Evolutionary conservation across 495 filamentous ascomycete genomes (phyloP).

Genomic region (Pyrenula aspistea): DNA sequence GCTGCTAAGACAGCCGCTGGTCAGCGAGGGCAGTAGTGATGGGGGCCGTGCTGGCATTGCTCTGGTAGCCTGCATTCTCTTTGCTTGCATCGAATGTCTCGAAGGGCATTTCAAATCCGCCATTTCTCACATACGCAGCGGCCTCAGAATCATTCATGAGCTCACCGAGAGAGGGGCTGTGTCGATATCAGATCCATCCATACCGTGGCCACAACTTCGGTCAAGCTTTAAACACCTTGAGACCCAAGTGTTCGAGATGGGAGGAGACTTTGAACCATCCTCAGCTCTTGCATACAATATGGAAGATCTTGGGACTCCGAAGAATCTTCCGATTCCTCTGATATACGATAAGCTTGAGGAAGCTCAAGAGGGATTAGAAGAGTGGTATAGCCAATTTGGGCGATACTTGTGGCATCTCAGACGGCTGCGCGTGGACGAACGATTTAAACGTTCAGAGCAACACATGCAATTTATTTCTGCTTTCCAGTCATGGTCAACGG

Average conservation of each 20-base stretch:
- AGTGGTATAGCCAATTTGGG: not conserved
- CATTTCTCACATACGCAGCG: slow-evolving; percentile 32
- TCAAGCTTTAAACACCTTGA: not conserved
- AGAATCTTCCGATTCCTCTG: not conserved
- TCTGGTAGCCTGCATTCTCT: slow-evolving; percentile 43
- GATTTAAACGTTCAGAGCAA: not conserved
- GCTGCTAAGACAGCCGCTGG: slow-evolving; percentile 1
- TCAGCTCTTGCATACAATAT: not conserved
- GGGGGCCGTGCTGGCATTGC: slow-evolving; percentile 16
- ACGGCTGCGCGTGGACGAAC: not conserved
- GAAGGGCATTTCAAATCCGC: slow-evolving; percentile 32
- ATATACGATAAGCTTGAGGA: not conserved
- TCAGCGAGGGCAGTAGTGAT: not conserved
- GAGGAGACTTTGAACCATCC: not conserved
- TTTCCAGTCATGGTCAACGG: not conserved
- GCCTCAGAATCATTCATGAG: slow-evolving; percentile 18
- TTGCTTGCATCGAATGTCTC: slow-evolving; percentile 43
- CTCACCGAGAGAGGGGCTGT: not conserved
- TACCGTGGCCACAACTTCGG: not conserved
- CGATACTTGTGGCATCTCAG: not conserved
- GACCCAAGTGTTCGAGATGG: not conserved
- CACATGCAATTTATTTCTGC: not conserved
- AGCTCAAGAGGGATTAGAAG: not conserved
- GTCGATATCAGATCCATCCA: not conserved
- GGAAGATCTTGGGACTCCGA: not conserved